phyloP scores from a whole-genome alignment of 129 eudicot species.

The Sambucus nigra region DNA sequence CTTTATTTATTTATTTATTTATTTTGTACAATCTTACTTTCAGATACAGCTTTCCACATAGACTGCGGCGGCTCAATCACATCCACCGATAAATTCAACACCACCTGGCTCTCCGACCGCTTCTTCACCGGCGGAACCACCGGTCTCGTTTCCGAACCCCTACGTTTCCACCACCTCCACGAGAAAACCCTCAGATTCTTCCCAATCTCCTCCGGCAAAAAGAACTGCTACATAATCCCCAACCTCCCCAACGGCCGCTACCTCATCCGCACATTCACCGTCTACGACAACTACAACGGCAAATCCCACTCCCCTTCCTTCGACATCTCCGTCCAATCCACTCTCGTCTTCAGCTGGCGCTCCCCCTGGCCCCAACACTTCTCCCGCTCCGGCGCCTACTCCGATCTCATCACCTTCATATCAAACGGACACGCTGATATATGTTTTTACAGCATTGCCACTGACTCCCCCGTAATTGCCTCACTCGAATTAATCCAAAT shows the following conservation, averaged over 20 bases:
- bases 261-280: constrained; percentile 63
- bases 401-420: constrained; percentile 55
- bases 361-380: constrained; percentile 80
- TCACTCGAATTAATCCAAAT: constrained; percentile 58
- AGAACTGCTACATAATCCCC: constrained; percentile 84
- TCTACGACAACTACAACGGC: constrained; percentile 86
- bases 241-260: constrained; percentile 39
- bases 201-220: constrained; percentile 73
- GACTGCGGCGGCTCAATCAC: constrained; percentile 73
- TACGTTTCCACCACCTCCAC: constrained; percentile 43
- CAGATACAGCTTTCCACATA: constrained; percentile 61
- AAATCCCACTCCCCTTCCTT: constrained; percentile 70
- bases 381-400: constrained; percentile 60
- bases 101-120: constrained; percentile 85
- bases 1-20: neutral
- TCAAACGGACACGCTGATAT: constrained; percentile 51
- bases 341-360: constrained; percentile 63
- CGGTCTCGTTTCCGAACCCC: constrained; percentile 84
- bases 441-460: constrained; percentile 88
- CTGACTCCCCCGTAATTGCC: constrained; percentile 81
- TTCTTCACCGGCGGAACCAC: constrained; percentile 72
- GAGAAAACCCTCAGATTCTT: constrained; percentile 83
- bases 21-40: neutral
- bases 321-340: constrained; percentile 70
- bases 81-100: constrained; percentile 53